Evolutionary conservation across 768 basidiomycete species (phyloP), one percentile per base, ranked within the genome.

Genomic region (Russula sp.): DNA sequence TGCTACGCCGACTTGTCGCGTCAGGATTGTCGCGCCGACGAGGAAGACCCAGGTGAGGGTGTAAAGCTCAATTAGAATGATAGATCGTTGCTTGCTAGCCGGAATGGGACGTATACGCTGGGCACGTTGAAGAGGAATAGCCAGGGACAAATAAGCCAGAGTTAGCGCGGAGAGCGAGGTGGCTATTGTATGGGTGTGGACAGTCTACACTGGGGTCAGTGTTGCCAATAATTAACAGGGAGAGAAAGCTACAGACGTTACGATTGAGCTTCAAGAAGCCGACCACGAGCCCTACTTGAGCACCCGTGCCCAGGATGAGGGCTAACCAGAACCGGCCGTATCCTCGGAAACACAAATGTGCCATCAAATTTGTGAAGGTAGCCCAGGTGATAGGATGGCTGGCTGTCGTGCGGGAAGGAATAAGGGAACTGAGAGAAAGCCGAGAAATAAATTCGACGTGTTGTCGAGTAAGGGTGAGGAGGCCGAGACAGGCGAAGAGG

Each of bases 251-350:
- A 74, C 85, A 68, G 69, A 89, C 88, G 65, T 82, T 84, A 35
- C 84, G 83, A 70, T 89, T 89, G 47, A 87, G n/a, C 51, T 78
- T 74, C 20, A 82, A 68, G 65, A 80, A 85, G 4, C 76, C 77
- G 51, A 76, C 69, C 3, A 83, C 75, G 7, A 89, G 73, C 2
- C 77, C 75, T 2, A 72, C 75, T 65, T 88, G 82, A 2, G 81
- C 66, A 7, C 73, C 78, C 4, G 79, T 66, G 2, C 77, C 75
- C 11, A 84, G 66, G 9, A 78, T 51, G 42, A 89, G 67, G 1
- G 84, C 79, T 0, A 85, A 66, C 83, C 87, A 89, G 69, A 91
- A 86, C 60, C 83, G 82, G 27, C 77, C 74, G 74, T 84, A 84
- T 48, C 74, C 76, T 76, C 67, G 49, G 22, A 64, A 64, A 45